Base-by-base conservation (phyloP, 345 rosid species). In the Cochlearia excelsa region DNA sequence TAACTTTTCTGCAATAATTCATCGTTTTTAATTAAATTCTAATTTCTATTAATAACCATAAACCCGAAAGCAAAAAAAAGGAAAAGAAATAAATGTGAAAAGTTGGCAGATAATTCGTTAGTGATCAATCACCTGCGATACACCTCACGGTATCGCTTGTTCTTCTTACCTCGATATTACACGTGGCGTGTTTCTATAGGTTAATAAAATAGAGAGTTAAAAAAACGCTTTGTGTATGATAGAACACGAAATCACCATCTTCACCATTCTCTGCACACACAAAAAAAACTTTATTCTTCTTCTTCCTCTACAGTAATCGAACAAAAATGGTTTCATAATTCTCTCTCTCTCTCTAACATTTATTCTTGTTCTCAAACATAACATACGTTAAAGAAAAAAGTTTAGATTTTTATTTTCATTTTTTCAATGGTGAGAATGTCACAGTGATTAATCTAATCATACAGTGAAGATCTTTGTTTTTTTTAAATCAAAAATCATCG, bases 281-380 rank as follows among this genome's bases (percentile, higher is more conserved):
- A 65, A n/a, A 37, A 37, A 37, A 37, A 50, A 4, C 29, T 30
- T 60, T 45, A 46, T 42, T 11, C 67, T 65, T 40, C 40, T 10
- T 28, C 23, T 8, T 35, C 51, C 54, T 40, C 49, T 27, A 30
- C 62, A 37, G 49, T 63, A 51, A 50, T 1, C 10, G 7, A 41
- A 16, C 54, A 53, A 29, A 5, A 45, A 59, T 42, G 37, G 49
- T 54, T 45, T 43, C 35, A 7, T 49, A 44, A 62, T 30, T 45
- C 64, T 65, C 34, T 63, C 53, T 54, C 8, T 58, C 4, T 64
- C 16, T 40, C n/a, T 39, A 10, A 3, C 1, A 5, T 9, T 41
- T 5, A 82, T 79, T 81, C 79, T 56, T 59, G 41, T 68, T 71
- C 54, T 68, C 40, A 50, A 58, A 45, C 59, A 28, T 58, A 35